Evolutionary conservation across 225 moss, liverwort and hornwort species (phyloP).

Genomic region (Sphagnum tenellum): DNA sequence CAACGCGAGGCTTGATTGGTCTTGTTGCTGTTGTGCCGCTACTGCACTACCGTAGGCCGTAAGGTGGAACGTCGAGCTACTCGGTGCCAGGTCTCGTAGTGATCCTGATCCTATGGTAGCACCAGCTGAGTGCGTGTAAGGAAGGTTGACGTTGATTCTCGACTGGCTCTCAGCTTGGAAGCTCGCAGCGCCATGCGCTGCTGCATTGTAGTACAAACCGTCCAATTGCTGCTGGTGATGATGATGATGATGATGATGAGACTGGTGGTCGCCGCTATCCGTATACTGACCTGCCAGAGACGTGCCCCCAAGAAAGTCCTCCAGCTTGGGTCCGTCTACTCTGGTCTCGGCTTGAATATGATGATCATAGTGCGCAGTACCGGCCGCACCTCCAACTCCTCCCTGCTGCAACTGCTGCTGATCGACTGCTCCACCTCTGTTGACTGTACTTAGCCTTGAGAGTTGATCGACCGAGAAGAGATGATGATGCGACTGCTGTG

Average conservation of each 20-base stretch:
- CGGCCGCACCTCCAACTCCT: not conserved
- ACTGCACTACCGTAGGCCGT: slow-evolving; percentile 55
- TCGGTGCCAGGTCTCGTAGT: slow-evolving; percentile 74
- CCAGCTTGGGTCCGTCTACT: slow-evolving; percentile 84
- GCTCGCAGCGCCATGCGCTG: slow-evolving; percentile 11
- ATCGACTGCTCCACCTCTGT: slow-evolving; percentile 41
- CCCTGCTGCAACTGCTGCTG: slow-evolving; percentile 22
- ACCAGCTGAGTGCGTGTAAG: slow-evolving; percentile 45
- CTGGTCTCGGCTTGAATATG: slow-evolving; percentile 30
- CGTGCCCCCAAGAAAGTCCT: slow-evolving; percentile 93
- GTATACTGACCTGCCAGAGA: slow-evolving; percentile 88
- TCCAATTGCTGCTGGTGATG: slow-evolving; percentile 50
- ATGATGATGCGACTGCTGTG: slow-evolving; percentile 23
- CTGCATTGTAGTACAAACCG: slow-evolving; percentile 30
- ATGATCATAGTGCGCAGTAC: slow-evolving; percentile 72
- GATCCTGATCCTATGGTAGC: slow-evolving; percentile 12
- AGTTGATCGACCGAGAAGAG: slow-evolving; percentile 77
- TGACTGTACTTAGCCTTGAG: slow-evolving; percentile 69
- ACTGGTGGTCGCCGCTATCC: slow-evolving; percentile 44
- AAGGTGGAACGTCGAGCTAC: slow-evolving; percentile 49
- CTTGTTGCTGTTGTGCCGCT: slow-evolving; percentile 7
- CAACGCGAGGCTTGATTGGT: slow-evolving; percentile 44
- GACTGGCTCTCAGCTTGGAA: slow-evolving; percentile 31
- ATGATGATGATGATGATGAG: slow-evolving; percentile 19
- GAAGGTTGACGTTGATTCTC: slow-evolving; percentile 71